phyloP scores from a whole-genome alignment of 345 rosid genomes.

The Atalantia buxifolia region DNA sequence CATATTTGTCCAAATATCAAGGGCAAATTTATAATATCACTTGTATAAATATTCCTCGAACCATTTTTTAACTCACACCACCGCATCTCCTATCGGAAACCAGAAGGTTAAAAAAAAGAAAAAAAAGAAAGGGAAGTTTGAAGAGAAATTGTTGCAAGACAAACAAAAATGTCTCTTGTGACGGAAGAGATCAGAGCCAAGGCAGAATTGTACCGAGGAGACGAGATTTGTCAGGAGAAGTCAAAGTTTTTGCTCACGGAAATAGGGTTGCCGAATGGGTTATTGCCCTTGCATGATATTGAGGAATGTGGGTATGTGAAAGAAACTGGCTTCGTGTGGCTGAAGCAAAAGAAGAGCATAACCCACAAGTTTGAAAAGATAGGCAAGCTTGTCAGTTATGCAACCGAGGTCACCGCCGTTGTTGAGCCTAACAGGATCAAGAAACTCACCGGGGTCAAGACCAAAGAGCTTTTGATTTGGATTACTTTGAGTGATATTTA shows the following conservation, averaged over 20 bases:
- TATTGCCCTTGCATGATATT: constrained; percentile 73
- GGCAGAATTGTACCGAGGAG: constrained; percentile 78
- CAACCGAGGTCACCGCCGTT: constrained; percentile 68
- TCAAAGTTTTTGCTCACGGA: constrained; percentile 56
- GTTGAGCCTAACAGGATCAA: constrained; percentile 63
- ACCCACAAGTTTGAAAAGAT: constrained; percentile 82
- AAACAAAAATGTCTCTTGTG: constrained; percentile 48
- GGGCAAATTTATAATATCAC: neutral
- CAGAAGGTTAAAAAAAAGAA: neutral
- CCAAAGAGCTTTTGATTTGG: constrained; percentile 88
- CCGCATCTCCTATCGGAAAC: neutral
- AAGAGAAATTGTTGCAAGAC: neutral
- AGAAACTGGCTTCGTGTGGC: constrained; percentile 91
- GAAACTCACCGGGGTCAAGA: constrained; percentile 96
- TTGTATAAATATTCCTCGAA: neutral
- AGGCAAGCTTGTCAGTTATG: constrained; percentile 58
- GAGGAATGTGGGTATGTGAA: constrained; percentile 72
- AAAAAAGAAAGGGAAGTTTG: neutral
- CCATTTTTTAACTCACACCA: neutral
- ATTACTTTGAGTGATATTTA: constrained; percentile 56
- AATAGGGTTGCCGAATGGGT: constrained; percentile 66
- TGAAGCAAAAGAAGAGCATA: constrained; percentile 71
- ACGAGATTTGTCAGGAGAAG: constrained; percentile 65
- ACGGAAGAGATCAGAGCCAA: constrained; percentile 69
- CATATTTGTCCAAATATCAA: neutral